These are phyloP conservation scores for Beauveria sp. DNA, from an alignment of 2,329 filamentous ascomycete genomes.

Conservation along the genomic window DNA sequence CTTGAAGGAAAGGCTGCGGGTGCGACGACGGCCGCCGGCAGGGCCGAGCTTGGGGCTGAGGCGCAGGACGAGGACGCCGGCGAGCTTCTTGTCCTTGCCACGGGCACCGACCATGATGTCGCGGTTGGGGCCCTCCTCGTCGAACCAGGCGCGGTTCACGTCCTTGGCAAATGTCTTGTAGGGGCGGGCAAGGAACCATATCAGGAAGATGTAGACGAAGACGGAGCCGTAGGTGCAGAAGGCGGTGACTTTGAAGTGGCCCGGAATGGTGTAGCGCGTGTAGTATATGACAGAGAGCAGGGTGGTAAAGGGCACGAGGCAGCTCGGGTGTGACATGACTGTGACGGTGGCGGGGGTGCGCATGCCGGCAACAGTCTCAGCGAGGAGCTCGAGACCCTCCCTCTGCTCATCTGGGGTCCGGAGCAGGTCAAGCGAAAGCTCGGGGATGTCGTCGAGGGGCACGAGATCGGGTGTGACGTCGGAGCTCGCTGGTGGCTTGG, in stretches of 20 bases:
- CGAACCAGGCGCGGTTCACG: constrained; percentile 12
- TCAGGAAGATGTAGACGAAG: constrained; percentile 2
- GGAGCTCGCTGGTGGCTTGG: constrained; percentile 27
- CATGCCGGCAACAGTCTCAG: constrained; percentile 78
- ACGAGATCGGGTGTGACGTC: constrained; percentile 28
- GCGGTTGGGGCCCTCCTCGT: constrained; percentile 21
- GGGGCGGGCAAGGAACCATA: constrained; percentile 25
- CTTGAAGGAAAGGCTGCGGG: constrained; percentile 27
- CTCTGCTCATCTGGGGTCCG: constrained; percentile 51
- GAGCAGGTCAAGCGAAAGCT: constrained; percentile 54
- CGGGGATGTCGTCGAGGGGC: constrained; percentile 44
- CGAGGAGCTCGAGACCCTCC: constrained; percentile 63
- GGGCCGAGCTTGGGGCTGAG: constrained; percentile 40
- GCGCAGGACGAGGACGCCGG: constrained; percentile 63
- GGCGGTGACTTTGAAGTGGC: constrained; percentile 10
- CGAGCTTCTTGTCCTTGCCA: constrained; percentile 55
- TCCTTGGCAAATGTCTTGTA: constrained; percentile 21
- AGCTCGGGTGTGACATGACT: constrained; percentile 56
- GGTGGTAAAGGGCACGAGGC: constrained; percentile 39
- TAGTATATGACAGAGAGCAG: constrained; percentile 35
- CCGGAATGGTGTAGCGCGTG: constrained; percentile 5
- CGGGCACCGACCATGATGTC: constrained; percentile 59
- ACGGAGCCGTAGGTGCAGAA: constrained; percentile 10
- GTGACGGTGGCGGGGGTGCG: constrained; percentile 57
- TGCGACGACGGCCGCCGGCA: constrained; percentile 21